Percentiles rank a stretch among this genome's conserved stretches.
These are phyloP conservation scores for Phytophthora sp. DNA, from an alignment of 352 stramenopile species.

Conservation along the genomic window DNA sequence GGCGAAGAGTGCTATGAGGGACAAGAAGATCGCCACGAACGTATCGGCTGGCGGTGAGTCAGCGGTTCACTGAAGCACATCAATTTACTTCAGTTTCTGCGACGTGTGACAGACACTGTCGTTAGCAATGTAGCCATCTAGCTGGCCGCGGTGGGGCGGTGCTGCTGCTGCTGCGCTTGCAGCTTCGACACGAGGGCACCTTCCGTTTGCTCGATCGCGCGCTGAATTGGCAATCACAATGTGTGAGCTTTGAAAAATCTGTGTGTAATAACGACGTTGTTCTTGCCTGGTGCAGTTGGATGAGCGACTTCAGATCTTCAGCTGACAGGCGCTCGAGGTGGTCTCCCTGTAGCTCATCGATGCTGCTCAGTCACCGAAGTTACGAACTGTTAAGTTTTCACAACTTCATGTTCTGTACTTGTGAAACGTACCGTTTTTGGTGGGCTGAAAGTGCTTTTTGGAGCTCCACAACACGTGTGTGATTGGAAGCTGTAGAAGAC, in stretches of 20 bases:
- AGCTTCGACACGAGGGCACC: slow-evolving; percentile 60
- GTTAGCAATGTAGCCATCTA: slow-evolving; percentile 15
- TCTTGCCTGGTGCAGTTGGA: slow-evolving; percentile 63
- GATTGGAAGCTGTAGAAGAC: slow-evolving; percentile 11
- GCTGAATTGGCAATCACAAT: slow-evolving; percentile 23
- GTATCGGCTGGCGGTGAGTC: slow-evolving; percentile 5
- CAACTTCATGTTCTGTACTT: too few species aligned
- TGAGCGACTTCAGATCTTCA: slow-evolving; percentile 56
- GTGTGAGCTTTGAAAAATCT: too few species aligned
- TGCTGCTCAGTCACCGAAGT: slow-evolving; percentile 39
- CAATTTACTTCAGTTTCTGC: slow-evolving; percentile 38
- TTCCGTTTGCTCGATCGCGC: slow-evolving; percentile 59
- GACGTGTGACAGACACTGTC: slow-evolving; percentile 30
- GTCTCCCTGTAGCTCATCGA: slow-evolving; percentile 50
- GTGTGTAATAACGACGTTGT: not conserved
- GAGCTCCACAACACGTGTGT: slow-evolving; percentile 15
- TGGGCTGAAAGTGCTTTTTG: slow-evolving; percentile 22
- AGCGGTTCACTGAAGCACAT: slow-evolving; percentile 6
- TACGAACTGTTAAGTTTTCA: too few species aligned
- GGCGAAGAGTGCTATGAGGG: too few species aligned
- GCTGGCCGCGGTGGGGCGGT: slow-evolving; percentile 12
- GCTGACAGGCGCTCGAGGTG: slow-evolving; percentile 39
- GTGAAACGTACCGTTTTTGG: slow-evolving; percentile 20
- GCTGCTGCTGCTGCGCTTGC: slow-evolving; percentile 30
- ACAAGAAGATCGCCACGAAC: not conserved